Conservation (phyloP, 2,329 filamentous ascomycete species). For the Trichoderma sp. region DNA sequence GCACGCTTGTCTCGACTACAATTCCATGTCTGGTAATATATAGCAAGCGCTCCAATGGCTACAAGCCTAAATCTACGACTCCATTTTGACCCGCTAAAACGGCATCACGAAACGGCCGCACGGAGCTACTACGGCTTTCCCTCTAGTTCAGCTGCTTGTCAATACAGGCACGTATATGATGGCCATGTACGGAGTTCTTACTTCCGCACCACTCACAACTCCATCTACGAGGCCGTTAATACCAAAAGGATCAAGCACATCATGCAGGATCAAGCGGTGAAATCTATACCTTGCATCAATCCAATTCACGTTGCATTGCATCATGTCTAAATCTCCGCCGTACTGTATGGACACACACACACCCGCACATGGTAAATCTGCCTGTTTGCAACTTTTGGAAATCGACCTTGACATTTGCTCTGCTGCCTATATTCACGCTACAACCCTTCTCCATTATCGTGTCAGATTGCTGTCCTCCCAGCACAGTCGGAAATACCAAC, state of each 20-base stretch:
- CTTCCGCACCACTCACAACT: neutral
- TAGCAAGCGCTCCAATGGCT: conserved; percentile 5
- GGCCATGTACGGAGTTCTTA: neutral
- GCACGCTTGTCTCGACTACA: neutral
- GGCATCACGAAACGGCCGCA: too few relatives aligned
- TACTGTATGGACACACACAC: neutral
- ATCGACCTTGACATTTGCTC: conserved; percentile 33
- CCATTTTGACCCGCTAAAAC: too few relatives aligned
- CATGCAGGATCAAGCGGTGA: neutral
- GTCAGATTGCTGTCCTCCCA: conserved; percentile 22
- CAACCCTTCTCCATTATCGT: conserved; percentile 18
- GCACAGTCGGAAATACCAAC: conserved; percentile 23
- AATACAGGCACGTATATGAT: neutral
- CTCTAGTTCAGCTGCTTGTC: neutral
- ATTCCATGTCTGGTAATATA: neutral
- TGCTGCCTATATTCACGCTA: conserved; percentile 31
- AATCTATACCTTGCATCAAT: neutral
- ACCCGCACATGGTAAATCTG: neutral
- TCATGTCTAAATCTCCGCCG: neutral
- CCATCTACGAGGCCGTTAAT: neutral
- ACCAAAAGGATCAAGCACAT: neutral
- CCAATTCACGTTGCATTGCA: neutral
- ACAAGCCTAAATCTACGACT: neutral
- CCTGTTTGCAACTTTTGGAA: neutral
- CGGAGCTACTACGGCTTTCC: neutral